These are phyloP conservation scores for Coccomyxa sp. DNA, from an alignment of 139 green algal species.

Conservation along the genomic window DNA sequence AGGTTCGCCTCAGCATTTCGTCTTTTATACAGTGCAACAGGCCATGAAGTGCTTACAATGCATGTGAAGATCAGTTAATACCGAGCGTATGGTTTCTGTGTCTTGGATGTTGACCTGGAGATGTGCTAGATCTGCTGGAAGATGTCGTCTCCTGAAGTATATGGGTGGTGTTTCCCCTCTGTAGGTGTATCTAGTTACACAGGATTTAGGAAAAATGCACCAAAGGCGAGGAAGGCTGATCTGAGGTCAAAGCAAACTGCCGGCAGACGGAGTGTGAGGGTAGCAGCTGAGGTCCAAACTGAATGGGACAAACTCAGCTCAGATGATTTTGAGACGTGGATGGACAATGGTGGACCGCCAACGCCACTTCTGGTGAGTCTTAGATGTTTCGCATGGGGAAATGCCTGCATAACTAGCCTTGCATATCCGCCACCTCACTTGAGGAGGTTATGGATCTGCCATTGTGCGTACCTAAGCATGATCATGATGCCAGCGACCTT, in stretches of 20 bases:
- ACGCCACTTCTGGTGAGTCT: conserved; percentile 79
- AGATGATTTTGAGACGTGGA: conserved; percentile 76
- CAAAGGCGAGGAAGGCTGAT: neutral
- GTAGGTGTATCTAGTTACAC: neutral
- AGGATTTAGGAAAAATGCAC: neutral
- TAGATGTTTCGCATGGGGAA: neutral
- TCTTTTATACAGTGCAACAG: too few relatives aligned
- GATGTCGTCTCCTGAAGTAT: too few relatives aligned
- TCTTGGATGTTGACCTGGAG: too few relatives aligned
- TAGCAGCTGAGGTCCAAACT: neutral
- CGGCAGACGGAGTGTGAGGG: neutral
- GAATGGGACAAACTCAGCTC: conserved; percentile 61
- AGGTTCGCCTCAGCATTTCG: too few relatives aligned
- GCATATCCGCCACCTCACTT: neutral
- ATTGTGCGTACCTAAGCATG: neutral
- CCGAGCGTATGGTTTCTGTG: too few relatives aligned
- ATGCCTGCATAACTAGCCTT: neutral
- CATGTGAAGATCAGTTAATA: too few relatives aligned
- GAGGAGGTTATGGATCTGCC: neutral
- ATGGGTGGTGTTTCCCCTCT: too few relatives aligned
- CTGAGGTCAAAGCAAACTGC: neutral
- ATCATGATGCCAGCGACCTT: neutral
- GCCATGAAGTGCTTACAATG: too few relatives aligned
- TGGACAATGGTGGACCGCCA: conserved; percentile 56
- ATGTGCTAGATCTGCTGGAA: too few relatives aligned